A percentile compares a stretch with the other conserved stretches of the same genome.
phyloP scores from a whole-genome alignment of 768 basidiomycete species.

The Boletus vermiculosoides region DNA sequence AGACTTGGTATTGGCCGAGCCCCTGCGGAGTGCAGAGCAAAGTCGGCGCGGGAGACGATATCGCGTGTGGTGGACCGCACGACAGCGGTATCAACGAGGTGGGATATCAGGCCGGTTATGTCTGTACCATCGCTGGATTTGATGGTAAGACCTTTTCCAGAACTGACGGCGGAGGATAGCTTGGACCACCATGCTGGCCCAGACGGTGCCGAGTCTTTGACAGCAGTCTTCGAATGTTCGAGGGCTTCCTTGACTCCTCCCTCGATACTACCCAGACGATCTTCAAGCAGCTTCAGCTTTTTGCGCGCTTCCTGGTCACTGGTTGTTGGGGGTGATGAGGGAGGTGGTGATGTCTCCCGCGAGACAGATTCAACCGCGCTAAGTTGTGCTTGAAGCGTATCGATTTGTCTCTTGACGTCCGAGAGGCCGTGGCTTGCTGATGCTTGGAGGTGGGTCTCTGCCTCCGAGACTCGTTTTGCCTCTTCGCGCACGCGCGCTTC shows the following conservation, averaged over 20 bases:
- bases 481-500: constrained; percentile 52
- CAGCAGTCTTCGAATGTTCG: constrained; percentile 55
- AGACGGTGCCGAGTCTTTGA: constrained; percentile 37
- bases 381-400: constrained; percentile 47
- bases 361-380: constrained; percentile 28
- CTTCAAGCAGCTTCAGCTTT: constrained; percentile 57
- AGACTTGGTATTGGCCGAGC: constrained; percentile 78
- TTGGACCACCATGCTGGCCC: constrained; percentile 74
- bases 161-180: constrained; percentile 44
- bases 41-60: constrained; percentile 77
- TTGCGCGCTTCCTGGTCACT: constrained; percentile 58
- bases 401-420: constrained; percentile 55
- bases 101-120: constrained; percentile 63
- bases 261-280: constrained; percentile 59
- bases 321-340: constrained; percentile 14
- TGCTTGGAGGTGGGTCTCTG: constrained; percentile 48
- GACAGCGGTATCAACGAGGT: constrained; percentile 77
- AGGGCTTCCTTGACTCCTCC: constrained; percentile 67
- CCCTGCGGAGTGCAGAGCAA: constrained; percentile 80
- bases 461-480: constrained; percentile 49
- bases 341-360: constrained; percentile 16
- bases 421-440: constrained; percentile 46
- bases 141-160: constrained; percentile 54
- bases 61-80: constrained; percentile 68
- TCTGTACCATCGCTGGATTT: constrained; percentile 77